Conservation (phyloP, 2,329 filamentous ascomycete species). For the Talaromyces sp. region DNA sequence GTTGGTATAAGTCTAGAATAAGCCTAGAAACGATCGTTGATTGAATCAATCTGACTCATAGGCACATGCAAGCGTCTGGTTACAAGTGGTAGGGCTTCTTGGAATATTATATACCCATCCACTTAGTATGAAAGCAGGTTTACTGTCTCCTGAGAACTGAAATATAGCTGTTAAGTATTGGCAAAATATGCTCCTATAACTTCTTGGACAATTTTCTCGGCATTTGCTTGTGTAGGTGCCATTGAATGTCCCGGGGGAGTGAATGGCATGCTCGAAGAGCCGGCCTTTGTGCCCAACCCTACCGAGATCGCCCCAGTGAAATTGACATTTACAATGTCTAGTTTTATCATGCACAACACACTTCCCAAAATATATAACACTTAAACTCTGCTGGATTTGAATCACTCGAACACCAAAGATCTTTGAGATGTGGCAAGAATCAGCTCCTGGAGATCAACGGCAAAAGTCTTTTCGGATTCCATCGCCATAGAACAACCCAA, state of each 20-base stretch:
- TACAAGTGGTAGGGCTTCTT: not conserved
- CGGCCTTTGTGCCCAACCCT: not conserved
- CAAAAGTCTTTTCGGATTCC: conserved; percentile 24
- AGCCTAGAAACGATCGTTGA: not conserved
- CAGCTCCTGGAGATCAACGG: not conserved
- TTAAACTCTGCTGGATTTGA: not conserved
- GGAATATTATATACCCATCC: not conserved
- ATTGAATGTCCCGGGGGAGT: not conserved
- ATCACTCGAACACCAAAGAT: not conserved
- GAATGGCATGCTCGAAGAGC: not conserved
- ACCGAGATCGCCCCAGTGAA: not conserved
- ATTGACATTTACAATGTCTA: not conserved
- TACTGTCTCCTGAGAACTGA: not conserved
- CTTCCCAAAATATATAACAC: not conserved
- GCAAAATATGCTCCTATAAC: not conserved
- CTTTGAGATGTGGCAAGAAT: not conserved
- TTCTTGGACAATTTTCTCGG: not conserved
- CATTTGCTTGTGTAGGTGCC: not conserved
- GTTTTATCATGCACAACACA: not conserved
- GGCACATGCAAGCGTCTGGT: not conserved
- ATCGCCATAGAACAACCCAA: conserved; percentile 49
- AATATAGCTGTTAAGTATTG: not conserved
- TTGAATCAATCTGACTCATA: not conserved
- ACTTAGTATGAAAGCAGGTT: not conserved
- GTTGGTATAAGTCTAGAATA: not conserved